Evolutionary conservation across 345 rosid genomes (phyloP), one percentile per base, ranked within the genome.

Genomic region (Populus simonii): DNA sequence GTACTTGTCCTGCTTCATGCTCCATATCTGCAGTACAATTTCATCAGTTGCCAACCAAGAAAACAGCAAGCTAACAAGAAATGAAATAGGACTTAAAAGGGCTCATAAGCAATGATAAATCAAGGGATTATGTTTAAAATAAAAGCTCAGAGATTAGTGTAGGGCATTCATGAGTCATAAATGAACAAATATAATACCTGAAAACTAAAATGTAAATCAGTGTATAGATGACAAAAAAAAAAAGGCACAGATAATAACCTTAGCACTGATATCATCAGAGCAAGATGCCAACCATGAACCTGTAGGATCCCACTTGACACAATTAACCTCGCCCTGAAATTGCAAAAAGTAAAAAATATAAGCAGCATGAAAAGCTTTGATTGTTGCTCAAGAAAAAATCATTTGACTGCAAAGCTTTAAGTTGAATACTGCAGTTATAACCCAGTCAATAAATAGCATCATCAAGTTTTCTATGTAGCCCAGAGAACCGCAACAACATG

Each of bases 261-360:
- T 96, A 12, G 96, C 99, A 83, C 93, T 94, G 63, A 90, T 89
- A 75, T 96, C 99, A 71, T 96, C 99, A 49, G 99, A 96, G 88
- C 99, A 96, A 6, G 99, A 94, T 68, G 99, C 99, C 85, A 96
- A 80, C 74, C 91, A 84, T 49, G 91, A 78, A 75, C 99, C 99
- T 22, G 96, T 91, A 51, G 99, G 99, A 90, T 94, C 98, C 99
- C 99, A 96, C 89, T 96, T 96, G 80, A 96, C 97, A 82, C 99
- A 94, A 87, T 96, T 96, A 74, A 96, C 99, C 85, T 96, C 99
- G 25, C 97, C 94, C 99, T 96, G 94, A 49, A 84, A 83, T 80
- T 75, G 81, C 76, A 70, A 43, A 79, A 76, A 71, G 74, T 55
- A 41, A 29, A 33, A 29, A 73, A 77, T 22, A 74, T 78, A 61